These are phyloP conservation scores for Aspergillus costaricaensis DNA, from an alignment of 2,329 filamentous ascomycete species.

Conservation along the genomic window DNA sequence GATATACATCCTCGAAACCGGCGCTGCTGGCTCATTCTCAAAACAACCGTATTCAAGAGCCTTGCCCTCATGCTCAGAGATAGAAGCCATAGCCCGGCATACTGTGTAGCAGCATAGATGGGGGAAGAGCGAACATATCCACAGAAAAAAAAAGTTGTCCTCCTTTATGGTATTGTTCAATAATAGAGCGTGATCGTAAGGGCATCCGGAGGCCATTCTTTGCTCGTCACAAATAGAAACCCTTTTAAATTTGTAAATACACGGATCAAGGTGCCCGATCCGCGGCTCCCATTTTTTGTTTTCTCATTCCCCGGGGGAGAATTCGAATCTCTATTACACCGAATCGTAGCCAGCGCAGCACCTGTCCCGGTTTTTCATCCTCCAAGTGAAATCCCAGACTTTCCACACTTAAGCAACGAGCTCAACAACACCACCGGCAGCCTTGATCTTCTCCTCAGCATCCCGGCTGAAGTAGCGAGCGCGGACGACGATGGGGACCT, in stretches of 20 bases:
- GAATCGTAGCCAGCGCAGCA: slow-evolving; percentile 32
- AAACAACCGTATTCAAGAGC: not conserved
- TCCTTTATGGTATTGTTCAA: slow-evolving; percentile 41
- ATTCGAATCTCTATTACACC: slow-evolving; percentile 33
- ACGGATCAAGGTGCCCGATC: slow-evolving; percentile 30
- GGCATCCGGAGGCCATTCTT: slow-evolving; percentile 39
- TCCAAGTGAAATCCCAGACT: slow-evolving; percentile 25
- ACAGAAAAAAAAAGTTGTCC: slow-evolving; percentile 26
- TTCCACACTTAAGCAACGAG: slow-evolving; percentile 74
- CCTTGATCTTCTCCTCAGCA: slow-evolving; percentile 98
- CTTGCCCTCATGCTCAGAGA: not conserved
- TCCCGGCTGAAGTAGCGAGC: slow-evolving; percentile 94
- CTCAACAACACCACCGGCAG: slow-evolving; percentile 94
- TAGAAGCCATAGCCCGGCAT: not conserved
- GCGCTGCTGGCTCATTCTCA: not conserved
- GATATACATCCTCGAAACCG: not conserved
- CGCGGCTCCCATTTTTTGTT: slow-evolving; percentile 33
- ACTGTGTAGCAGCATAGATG: not conserved
- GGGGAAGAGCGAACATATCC: slow-evolving; percentile 10
- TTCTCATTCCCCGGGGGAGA: slow-evolving; percentile 31
- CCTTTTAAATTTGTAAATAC: slow-evolving; percentile 38
- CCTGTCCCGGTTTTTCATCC: slow-evolving; percentile 30
- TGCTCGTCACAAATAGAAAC: slow-evolving; percentile 41
- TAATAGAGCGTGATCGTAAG: slow-evolving; percentile 41
- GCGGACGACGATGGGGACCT: slow-evolving; percentile 90